Conservation (phyloP, 2,329 filamentous ascomycete species). For the Parastagonospora avenae region DNA sequence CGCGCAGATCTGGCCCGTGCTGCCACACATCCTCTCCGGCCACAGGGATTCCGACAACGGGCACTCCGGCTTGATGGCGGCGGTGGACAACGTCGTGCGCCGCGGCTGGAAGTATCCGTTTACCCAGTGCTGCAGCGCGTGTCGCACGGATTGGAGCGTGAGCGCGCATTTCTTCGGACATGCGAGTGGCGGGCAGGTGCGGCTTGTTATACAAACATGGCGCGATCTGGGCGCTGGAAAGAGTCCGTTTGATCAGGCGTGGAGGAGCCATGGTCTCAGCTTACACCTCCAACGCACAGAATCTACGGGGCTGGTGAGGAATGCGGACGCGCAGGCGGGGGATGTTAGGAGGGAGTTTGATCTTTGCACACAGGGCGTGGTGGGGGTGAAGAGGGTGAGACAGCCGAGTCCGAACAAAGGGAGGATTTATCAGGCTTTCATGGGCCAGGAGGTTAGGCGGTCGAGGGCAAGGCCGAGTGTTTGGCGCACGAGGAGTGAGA, state of each 20-base stretch:
- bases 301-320: conserved; percentile 5
- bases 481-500: conserved; percentile 16
- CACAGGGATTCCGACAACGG: conserved; percentile 31
- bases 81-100: conserved; percentile 25
- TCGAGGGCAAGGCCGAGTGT: conserved; percentile 16
- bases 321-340: conserved; percentile 14
- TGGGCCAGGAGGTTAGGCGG: conserved; percentile 9
- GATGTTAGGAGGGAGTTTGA: conserved; percentile 28
- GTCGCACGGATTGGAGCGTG: conserved; percentile 36
- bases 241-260: conserved; percentile 30
- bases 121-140: conserved; percentile 27
- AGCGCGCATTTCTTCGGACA: conserved; percentile 3
- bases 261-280: conserved; percentile 36
- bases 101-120: conserved; percentile 19
- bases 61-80: conserved; percentile 27
- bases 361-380: background rate
- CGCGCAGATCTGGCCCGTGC: conserved; percentile 16
- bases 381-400: background rate
- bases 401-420: background rate
- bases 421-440: conserved; percentile 16
- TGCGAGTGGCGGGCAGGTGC: conserved; percentile 14
- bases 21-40: conserved; percentile 33
- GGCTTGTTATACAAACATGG: conserved; percentile 28
- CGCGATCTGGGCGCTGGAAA: conserved; percentile 30
- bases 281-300: background rate